Evolutionary conservation across 2,329 filamentous ascomycete genomes (phyloP).

Genomic region (Proliferodiscus dingleyae): DNA sequence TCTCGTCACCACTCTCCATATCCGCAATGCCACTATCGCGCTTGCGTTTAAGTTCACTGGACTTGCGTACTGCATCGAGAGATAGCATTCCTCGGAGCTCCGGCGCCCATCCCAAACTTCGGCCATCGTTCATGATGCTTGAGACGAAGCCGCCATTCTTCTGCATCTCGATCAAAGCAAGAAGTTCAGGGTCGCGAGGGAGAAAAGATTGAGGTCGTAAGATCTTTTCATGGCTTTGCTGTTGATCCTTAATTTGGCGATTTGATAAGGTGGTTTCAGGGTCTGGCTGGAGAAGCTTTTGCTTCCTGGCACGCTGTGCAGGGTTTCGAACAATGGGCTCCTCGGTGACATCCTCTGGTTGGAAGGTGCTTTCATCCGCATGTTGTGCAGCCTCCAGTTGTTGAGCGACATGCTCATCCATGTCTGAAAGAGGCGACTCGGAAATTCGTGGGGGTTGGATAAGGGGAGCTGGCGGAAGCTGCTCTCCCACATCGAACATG

Average conservation of each 20-base stretch:
- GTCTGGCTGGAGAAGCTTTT: slow-evolving; percentile 80
- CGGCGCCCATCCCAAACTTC: slow-evolving; percentile 78
- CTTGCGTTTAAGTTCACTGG: slow-evolving; percentile 86
- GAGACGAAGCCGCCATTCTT: slow-evolving; percentile 86
- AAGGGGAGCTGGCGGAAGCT: slow-evolving; percentile 45
- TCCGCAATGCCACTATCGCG: slow-evolving; percentile 83
- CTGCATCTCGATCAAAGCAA: slow-evolving; percentile 88
- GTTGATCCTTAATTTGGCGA: slow-evolving; percentile 77
- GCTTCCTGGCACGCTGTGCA: slow-evolving; percentile 70
- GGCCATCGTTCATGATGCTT: slow-evolving; percentile 76
- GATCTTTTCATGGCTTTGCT: slow-evolving; percentile 80
- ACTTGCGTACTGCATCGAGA: slow-evolving; percentile 70
- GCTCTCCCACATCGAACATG: slow-evolving; percentile 58
- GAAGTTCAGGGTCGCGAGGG: slow-evolving; percentile 77
- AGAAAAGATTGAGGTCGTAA: slow-evolving; percentile 78
- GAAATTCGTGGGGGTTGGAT: slow-evolving; percentile 58
- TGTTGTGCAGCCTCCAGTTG: slow-evolving; percentile 54
- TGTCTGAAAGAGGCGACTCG: slow-evolving; percentile 66
- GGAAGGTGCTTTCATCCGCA: slow-evolving; percentile 53
- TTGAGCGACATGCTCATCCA: slow-evolving; percentile 57
- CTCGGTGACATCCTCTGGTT: slow-evolving; percentile 50
- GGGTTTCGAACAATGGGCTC: slow-evolving; percentile 59
- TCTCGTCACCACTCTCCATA: slow-evolving; percentile 63
- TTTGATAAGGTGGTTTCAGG: slow-evolving; percentile 69
- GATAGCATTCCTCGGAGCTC: slow-evolving; percentile 92